A percentile compares a stretch with the other conserved stretches of the same genome.
These are phyloP conservation scores for Cladorrhinum sp. DNA, from an alignment of 2,329 filamentous ascomycete genomes.

Conservation along the genomic window DNA sequence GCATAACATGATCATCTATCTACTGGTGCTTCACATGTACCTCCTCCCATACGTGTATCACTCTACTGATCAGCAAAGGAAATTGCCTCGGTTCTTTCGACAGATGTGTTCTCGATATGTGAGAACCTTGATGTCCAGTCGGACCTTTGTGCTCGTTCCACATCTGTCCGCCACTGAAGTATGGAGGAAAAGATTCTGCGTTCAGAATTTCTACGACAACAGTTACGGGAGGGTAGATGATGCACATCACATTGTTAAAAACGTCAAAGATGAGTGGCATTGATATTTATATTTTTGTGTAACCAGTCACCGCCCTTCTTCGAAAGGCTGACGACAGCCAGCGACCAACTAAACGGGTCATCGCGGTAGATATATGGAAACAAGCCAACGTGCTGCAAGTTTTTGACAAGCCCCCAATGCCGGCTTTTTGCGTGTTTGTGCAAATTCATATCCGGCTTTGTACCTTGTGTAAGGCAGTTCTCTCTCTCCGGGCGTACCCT, in stretches of 20 bases:
- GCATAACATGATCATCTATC: too few species aligned
- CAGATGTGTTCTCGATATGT: background rate
- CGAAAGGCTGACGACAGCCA: background rate
- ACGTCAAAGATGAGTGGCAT: background rate
- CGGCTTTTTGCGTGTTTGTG: background rate
- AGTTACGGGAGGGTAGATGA: too few species aligned
- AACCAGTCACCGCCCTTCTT: background rate
- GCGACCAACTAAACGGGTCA: background rate
- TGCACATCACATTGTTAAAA: background rate
- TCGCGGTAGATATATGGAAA: background rate
- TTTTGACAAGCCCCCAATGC: conserved; percentile 11
- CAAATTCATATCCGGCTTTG: background rate
- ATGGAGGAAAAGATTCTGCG: background rate
- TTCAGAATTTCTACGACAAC: too few species aligned
- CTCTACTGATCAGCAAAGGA: background rate
- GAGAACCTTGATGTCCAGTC: background rate
- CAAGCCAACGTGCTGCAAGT: background rate
- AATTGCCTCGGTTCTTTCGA: background rate
- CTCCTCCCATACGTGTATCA: background rate
- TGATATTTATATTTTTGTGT: background rate
- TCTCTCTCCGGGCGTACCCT: background rate
- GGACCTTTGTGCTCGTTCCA: background rate
- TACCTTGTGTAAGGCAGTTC: background rate
- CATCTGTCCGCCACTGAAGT: background rate
- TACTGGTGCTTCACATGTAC: too few species aligned